Evolutionary conservation across 371 early-diverging fungal species (phyloP), one percentile per base, ranked within the genome.

Genomic region (Amoeboaphelidium occidentale): DNA sequence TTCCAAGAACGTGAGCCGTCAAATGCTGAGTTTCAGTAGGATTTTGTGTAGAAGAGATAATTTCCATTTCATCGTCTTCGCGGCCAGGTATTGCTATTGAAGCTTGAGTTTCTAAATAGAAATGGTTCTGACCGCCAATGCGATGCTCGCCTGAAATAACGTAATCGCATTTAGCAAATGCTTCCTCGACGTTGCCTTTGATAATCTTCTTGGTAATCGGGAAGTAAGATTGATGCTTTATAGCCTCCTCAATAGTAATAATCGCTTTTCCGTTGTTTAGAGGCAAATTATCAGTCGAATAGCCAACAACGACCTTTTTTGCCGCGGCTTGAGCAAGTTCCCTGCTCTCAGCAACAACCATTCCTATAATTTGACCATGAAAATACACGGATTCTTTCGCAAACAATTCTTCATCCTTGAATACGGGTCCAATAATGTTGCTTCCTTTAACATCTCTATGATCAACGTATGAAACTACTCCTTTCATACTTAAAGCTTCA

Each of bases 41-140:
- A 56, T 73, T 69, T 60, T 83, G 84, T n/a, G 77, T 76, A 26
- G 69, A 65, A 3, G 78, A 66, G 48, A 64, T 69, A 20, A 83
- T 51, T 54, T 80, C 81, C 20, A 75, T 60, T 59, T 81, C 81
- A 58, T 67, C 67, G 49, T 67, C 74, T 62, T 80, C 80, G 47
- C 63, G 64, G 59, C 68, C 68, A 24, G 79, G 77, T 52, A 77
- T 72, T 25, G 69, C 72, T 13, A 79, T 47, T 1, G 69, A 63
- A 3, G 66, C 69, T 44, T 78, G 65, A 6, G 83, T 45, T 59
- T 83, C 84, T 42, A 80, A 63, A 53, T 79, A 80, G 53, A 81
- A 80, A 51, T 79, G 76, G 59, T 82, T 78, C 56, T 79, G 80
- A n/a, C 65, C 74, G 41, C 66, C 66, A 46, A 75, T 63, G n/a